These are phyloP conservation scores for Collariella sp. DNA, from an alignment of 495 filamentous ascomycete genomes.

Conservation along the genomic window DNA sequence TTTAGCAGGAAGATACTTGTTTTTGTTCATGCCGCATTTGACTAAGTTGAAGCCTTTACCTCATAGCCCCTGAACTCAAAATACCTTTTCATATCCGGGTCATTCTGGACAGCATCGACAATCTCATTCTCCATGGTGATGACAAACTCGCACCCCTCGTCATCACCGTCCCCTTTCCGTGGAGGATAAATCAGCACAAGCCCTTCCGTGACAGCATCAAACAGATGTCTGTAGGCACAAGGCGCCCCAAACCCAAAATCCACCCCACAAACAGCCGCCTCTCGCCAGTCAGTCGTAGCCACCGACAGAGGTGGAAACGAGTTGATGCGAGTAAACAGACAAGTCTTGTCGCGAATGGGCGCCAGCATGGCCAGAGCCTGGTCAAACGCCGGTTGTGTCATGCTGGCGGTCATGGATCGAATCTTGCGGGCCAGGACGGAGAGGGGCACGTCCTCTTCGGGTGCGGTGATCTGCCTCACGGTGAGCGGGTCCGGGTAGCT, in stretches of 20 bases:
- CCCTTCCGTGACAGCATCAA: constrained; percentile 23
- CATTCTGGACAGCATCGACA: constrained; percentile 27
- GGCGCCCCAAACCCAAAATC: constrained; percentile 29
- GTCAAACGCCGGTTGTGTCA: constrained; percentile 26
- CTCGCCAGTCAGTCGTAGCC: constrained; percentile 28
- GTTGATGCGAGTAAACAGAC: constrained; percentile 23
- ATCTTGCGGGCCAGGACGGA: constrained; percentile 32
- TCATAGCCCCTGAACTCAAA: constrained; percentile 37
- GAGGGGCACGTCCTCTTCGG: constrained; percentile 23
- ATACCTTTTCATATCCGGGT: constrained; percentile 32
- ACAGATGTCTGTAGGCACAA: constrained; percentile 21
- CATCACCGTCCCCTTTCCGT: constrained; percentile 21
- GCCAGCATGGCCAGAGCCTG: constrained; percentile 26
- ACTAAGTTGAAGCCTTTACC: not conserved
- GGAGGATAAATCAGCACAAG: constrained; percentile 27
- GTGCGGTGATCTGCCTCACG: constrained; percentile 26
- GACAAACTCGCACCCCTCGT: constrained; percentile 39
- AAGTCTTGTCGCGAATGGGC: constrained; percentile 32
- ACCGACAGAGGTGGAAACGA: constrained; percentile 23
- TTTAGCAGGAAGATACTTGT: no score
- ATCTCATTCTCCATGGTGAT: constrained; percentile 34
- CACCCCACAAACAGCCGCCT: constrained; percentile 16
- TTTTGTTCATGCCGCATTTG: not conserved
- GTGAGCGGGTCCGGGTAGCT: constrained; percentile 19
- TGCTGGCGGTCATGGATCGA: constrained; percentile 30